Evolutionary conservation across 192 early-diverging fungal species (phyloP), one percentile per base, ranked within the genome.

Genomic region (Podila clonocystis): DNA sequence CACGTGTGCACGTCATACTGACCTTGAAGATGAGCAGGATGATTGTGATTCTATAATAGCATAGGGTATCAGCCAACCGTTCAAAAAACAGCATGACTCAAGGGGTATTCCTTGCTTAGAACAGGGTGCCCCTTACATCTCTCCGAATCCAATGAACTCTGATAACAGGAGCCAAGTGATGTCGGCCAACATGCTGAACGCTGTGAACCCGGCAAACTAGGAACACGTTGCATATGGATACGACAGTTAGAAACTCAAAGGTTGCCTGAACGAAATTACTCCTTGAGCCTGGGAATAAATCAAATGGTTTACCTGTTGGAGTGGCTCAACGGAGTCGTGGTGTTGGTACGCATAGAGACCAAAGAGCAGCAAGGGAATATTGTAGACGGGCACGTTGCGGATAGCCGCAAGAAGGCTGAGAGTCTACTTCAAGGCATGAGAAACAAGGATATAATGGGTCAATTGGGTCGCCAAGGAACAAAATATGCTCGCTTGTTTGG

Each of bases 361-460:
- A 69, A 87, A 89, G 57, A 89, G 83, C 50, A 87, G 85, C 33
- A 89, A 70, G 17, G 87, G 85, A 8, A 85, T 79, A 48, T 89
- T 89, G 72, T 89, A 89, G 34, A 62, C 78, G 4, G 87, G 87
- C 38, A 83, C 82, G 22, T 67, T 70, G 8, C 85, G 68, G 73
- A 89, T 67, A 36, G 84, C 82, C 12, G 82, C 87, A 65, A 86
- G 66, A 19, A 89, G 79, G 41, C 84, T 74, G 28, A 89, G 62
- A 12, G 73, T 82, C 87, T 89, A 77, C 36, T n/a, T 31, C 2
- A 50, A 13, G 49, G 13, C 17, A 5, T 19, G 48, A 30, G 30
- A 55, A 57, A 72, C 20, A 9, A 45, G 26, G 24, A 45, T 4
- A 41, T 30, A 41, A 26, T 52, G 61, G 22, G 41, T 45, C 41